phyloP scores from a whole-genome alignment of 805 yeast genomes.

The Lachancea quebecensis region DNA sequence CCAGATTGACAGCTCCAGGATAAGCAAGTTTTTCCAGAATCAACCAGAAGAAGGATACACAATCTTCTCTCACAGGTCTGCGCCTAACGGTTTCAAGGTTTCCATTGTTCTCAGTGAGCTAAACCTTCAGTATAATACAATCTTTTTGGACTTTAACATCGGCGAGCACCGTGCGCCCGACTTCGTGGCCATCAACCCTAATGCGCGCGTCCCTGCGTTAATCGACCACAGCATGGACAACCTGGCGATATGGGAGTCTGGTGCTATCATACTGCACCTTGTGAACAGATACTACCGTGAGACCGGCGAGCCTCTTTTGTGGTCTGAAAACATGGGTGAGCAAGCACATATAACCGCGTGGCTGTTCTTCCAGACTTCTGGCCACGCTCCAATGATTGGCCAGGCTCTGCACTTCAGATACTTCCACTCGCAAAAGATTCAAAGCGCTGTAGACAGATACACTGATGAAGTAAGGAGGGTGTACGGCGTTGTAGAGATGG shows the following conservation, averaged over 20 bases:
- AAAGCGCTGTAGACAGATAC: slow-evolving; percentile 84
- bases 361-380: slow-evolving; percentile 92
- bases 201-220: slow-evolving; percentile 91
- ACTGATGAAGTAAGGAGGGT: slow-evolving; percentile 90
- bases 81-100: slow-evolving; percentile 94
- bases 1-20: slow-evolving; percentile 46
- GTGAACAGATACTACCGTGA: slow-evolving; percentile 62
- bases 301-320: slow-evolving; percentile 57
- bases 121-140: slow-evolving; percentile 69
- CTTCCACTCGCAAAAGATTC: slow-evolving; percentile 79
- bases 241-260: slow-evolving; percentile 88
- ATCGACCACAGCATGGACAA: slow-evolving; percentile 82
- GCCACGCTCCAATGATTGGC: slow-evolving; percentile 98
- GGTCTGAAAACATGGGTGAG: slow-evolving; percentile 71
- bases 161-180: slow-evolving; percentile 94
- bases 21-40: slow-evolving; percentile 64
- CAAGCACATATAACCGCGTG: slow-evolving; percentile 82
- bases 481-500: slow-evolving; percentile 92
- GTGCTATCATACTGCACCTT: slow-evolving; percentile 79
- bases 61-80: slow-evolving; percentile 75
- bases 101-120: slow-evolving; percentile 85
- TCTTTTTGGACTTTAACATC: slow-evolving; percentile 75
- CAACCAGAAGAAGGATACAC: slow-evolving; percentile 81
- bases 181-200: slow-evolving; percentile 89
- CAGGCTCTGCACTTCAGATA: slow-evolving; percentile 92